Evolutionary conservation across 2,329 filamentous ascomycete species (phyloP), one percentile per base, ranked within the genome.

Genomic region (Talaromyces sp.): DNA sequence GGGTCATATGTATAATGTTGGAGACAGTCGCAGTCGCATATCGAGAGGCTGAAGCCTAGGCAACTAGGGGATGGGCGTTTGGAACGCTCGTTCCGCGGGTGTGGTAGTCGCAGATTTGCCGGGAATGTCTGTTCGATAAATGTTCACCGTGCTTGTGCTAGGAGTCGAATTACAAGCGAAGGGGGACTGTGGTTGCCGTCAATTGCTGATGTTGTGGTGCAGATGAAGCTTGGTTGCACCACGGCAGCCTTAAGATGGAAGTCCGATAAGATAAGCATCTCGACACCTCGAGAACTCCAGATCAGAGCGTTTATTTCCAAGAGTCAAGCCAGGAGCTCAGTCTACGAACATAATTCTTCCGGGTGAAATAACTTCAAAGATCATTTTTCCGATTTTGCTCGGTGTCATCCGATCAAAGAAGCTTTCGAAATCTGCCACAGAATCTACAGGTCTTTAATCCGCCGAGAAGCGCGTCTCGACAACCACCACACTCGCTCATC

Each of bases 1-100:
- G 69, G 69, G 65, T 77, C 74, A 77, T 77, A 69, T 22, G 59
- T 56, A 60, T 57, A 28, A 13, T 21, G 25, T 6, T 19, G 28
- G 35, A 31, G 35, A 41, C 36, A 39, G 31, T 56, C 17, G 22
- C 36, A 41, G 22, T 48, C 43, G 53, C 31, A 56, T 48, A 37
- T 41, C 35, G 43, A 40, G 43, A 22, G 40, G 10, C 28, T 28
- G 25, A 33, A 35, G 45, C 28, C 45, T 48, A 15, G 45, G 33
- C 45, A 8, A 28, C 5, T 11, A 10, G n/a, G 28, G 43, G 17
- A 17, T 13, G 7, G 19, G 15, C 17, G 25, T 31, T n/a, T 22
- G 25, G 9, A 10, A 13, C n/a, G 17, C 8, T 46, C 28, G 43
- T 46, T 45, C 19, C 21, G 15, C 22, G n/a, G 43, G 17, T 46